phyloP scores from a whole-genome alignment of 2,329 filamentous ascomycete genomes.

The Biscogniauxia marginata region DNA sequence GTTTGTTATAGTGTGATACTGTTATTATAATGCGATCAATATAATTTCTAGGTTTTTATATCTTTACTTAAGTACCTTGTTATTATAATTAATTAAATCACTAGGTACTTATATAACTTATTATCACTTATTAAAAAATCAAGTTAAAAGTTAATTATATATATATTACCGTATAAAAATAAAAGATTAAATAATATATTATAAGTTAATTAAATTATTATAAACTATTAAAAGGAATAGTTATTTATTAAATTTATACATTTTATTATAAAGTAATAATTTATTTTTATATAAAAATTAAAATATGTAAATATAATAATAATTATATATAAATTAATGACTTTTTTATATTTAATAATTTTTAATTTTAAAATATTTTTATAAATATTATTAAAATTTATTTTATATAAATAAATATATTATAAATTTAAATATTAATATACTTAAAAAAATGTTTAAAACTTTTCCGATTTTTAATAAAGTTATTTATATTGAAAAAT shows the following conservation, averaged over 20 bases:
- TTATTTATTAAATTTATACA: slow-evolving; percentile 1
- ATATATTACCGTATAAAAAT: no score
- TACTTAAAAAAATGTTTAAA: background rate
- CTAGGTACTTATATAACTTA: no score
- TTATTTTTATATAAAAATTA: slow-evolving; percentile 2
- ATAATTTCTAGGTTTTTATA: no score
- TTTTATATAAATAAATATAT: slow-evolving; percentile 1
- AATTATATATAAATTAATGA: slow-evolving; percentile 2
- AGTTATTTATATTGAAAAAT: no score
- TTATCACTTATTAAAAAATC: no score
- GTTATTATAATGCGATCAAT: no score
- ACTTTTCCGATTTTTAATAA: no score
- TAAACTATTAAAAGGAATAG: background rate
- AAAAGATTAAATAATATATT: slow-evolving; percentile 1
- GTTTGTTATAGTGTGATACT: background rate
- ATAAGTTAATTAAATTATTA: no score
- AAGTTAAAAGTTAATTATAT: no score
- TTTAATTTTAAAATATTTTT: slow-evolving; percentile 1
- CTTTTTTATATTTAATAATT: background rate
- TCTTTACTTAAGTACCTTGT: no score
- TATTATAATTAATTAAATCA: no score
- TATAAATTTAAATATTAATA: background rate
- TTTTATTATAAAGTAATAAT: slow-evolving; percentile 6
- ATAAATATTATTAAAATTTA: background rate
- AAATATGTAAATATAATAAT: slow-evolving; percentile 5